These are phyloP conservation scores for Lentinus brumalis DNA, from an alignment of 768 basidiomycete species.

Conservation along the genomic window DNA sequence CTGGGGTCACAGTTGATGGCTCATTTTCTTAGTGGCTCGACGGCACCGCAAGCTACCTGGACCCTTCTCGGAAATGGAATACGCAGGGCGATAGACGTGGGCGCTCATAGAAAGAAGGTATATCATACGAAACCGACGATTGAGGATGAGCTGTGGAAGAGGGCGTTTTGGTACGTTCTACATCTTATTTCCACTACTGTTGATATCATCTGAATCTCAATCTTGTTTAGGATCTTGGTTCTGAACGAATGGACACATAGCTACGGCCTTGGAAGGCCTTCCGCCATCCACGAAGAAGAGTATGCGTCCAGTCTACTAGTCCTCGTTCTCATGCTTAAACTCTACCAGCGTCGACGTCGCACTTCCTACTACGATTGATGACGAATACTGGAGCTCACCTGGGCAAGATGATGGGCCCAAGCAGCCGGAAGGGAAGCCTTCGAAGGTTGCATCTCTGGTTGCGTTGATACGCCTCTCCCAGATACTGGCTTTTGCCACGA, in stretches of 20 bases:
- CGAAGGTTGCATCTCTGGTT: slow-evolving; percentile 57
- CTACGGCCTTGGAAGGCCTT: too few relatives aligned
- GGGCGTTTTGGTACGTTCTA: slow-evolving; percentile 47
- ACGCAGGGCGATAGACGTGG: slow-evolving; percentile 58
- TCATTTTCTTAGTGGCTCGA: slow-evolving; percentile 47
- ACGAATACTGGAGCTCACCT: slow-evolving; percentile 70
- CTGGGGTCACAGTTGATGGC: slow-evolving; percentile 42
- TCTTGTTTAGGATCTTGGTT: too few relatives aligned
- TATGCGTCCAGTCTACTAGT: too few relatives aligned
- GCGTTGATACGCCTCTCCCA: slow-evolving; percentile 56
- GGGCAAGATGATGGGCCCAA: slow-evolving; percentile 50
- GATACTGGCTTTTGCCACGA: slow-evolving; percentile 59
- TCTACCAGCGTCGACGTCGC: slow-evolving; percentile 63
- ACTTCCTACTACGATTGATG: slow-evolving; percentile 63
- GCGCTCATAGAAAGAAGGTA: slow-evolving; percentile 44
- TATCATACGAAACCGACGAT: slow-evolving; percentile 31
- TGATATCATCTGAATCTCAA: too few relatives aligned
- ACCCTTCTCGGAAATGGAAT: slow-evolving; percentile 37
- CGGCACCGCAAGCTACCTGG: slow-evolving; percentile 45
- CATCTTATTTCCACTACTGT: too few relatives aligned
- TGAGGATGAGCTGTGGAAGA: slow-evolving; percentile 52
- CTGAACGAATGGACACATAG: too few relatives aligned
- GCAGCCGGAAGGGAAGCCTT: slow-evolving; percentile 61
- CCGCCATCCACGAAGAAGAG: too few relatives aligned
- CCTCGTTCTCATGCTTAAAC: neutral